Evolutionary conservation across 2,329 filamentous ascomycete species (phyloP), one percentile per base, ranked within the genome.

Genomic region (Thelonectria discophora): DNA sequence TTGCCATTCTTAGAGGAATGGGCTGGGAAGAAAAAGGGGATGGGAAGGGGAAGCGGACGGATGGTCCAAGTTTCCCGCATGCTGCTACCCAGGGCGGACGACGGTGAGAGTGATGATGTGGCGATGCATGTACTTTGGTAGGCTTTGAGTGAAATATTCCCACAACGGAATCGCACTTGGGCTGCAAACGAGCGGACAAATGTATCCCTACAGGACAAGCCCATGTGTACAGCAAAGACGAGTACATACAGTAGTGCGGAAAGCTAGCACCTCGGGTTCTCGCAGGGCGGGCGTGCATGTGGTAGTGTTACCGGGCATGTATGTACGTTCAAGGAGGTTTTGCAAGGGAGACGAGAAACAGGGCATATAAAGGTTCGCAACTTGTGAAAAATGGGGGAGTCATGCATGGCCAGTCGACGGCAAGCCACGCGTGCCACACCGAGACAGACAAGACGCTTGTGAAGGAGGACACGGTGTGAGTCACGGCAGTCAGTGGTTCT

Each of bases 61-160:
- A 47, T 21, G 45, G 20, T 47, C 45, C 20, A 47, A 46, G 43
- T 46, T 13, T 8, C 27, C 27, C 27, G 30, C 13, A 5, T 47
- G 21, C n/a, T n/a, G n/a, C n/a, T n/a, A n/a, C 12, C 21, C 5
- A 20, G n/a, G 12, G 20, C 40, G 17, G 42, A 27, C 42, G 43
- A 39, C 27, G 42, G 15, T 49, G 58, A 37, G 34, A 37, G 37
- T 61, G 58, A 56, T 60, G 58, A 61, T 61, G 58, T 61, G 58
- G 58, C 58, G 53, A 56, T 61, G 58, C 58, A 61, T 54, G 53
- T 37, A 37, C 34, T 11, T 13, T 21, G 20, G 43, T 24, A 24
- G 15, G 20, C 21, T 48, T 48, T 37, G 34, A 37, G 34, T 37
- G 34, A 37, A 37, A 21, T 45, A 21, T 17, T 43, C n/a, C 15